Evolutionary conservation across 108 stramenopile species (phyloP).

Genomic region (Skeletonema tropicum): DNA sequence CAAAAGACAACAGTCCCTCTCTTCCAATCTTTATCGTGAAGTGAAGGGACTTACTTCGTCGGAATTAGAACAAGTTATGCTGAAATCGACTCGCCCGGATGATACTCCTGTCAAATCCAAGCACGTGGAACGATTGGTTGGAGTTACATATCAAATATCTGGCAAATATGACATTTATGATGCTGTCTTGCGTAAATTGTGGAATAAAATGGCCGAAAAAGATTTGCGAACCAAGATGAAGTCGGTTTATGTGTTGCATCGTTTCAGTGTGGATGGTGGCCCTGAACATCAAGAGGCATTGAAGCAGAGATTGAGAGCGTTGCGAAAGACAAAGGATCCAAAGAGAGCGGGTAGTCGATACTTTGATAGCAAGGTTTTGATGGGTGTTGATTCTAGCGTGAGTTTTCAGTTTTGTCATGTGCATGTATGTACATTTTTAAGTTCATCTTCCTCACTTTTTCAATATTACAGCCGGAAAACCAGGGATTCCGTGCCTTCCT

Average conservation of each 20-base stretch:
- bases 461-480: slow-evolving; percentile 56
- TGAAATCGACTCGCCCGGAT: slow-evolving; percentile 89
- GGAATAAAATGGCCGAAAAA: slow-evolving; percentile 92
- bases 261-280: slow-evolving; percentile 86
- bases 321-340: slow-evolving; percentile 86
- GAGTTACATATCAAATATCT: slow-evolving; percentile 91
- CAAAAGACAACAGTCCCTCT: slow-evolving; percentile 70
- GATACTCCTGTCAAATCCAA: slow-evolving; percentile 89
- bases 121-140: slow-evolving; percentile 88
- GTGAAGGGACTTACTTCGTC: slow-evolving; percentile 85
- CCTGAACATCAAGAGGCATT: slow-evolving; percentile 85
- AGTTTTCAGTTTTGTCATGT: slow-evolving; percentile 24
- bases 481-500: slow-evolving; percentile 77
- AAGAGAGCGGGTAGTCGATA: slow-evolving; percentile 72
- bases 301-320: slow-evolving; percentile 85
- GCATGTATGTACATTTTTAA: neutral
- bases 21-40: slow-evolving; percentile 80
- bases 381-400: slow-evolving; percentile 69
- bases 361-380: slow-evolving; percentile 84
- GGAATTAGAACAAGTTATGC: slow-evolving; percentile 91
- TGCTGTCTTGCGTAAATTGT: slow-evolving; percentile 87
- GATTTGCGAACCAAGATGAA: slow-evolving; percentile 85
- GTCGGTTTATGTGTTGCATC: slow-evolving; percentile 87
- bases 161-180: slow-evolving; percentile 90
- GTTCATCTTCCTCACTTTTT: slow-evolving; percentile 4